These are phyloP conservation scores for Phytophthora cajani DNA, from an alignment of 352 stramenopile genomes.

Conservation along the genomic window DNA sequence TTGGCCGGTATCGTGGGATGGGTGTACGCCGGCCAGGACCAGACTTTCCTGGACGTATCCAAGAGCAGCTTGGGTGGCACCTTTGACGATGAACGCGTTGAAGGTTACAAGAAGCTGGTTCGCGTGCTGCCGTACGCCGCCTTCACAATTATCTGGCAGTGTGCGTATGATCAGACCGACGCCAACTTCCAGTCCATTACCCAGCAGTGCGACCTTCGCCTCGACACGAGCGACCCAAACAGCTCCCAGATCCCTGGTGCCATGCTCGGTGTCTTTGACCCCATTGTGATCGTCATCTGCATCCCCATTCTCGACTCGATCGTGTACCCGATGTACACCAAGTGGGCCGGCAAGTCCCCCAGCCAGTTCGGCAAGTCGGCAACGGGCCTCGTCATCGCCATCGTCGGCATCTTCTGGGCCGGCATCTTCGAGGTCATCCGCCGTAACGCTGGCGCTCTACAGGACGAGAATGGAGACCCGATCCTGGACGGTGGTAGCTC, in stretches of 20 bases:
- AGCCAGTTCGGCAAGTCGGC: slow-evolving; percentile 46
- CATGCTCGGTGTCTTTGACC: slow-evolving; percentile 60
- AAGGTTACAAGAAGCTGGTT: slow-evolving; percentile 58
- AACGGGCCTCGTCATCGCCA: slow-evolving; percentile 34
- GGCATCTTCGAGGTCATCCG: slow-evolving; percentile 63
- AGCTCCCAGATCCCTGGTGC: slow-evolving; percentile 61
- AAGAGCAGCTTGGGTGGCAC: slow-evolving; percentile 43
- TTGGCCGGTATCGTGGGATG: slow-evolving; percentile 42
- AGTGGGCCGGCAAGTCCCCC: slow-evolving; percentile 33
- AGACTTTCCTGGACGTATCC: slow-evolving; percentile 47
- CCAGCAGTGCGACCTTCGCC: slow-evolving; percentile 70
- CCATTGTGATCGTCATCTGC: slow-evolving; percentile 47
- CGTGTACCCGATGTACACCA: slow-evolving; percentile 49
- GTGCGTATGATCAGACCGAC: slow-evolving; percentile 68
- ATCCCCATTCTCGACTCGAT: slow-evolving; percentile 49
- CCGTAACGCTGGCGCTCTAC: slow-evolving; percentile 49
- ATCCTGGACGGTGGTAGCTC: slow-evolving; percentile 52
- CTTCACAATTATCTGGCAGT: slow-evolving; percentile 72
- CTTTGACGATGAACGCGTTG: slow-evolving; percentile 51
- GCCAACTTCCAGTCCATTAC: slow-evolving; percentile 80
- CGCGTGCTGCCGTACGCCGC: slow-evolving; percentile 57
- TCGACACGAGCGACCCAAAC: slow-evolving; percentile 41
- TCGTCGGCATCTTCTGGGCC: slow-evolving; percentile 47
- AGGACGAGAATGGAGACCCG: slow-evolving; percentile 36
- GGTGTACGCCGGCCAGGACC: slow-evolving; percentile 44